These are phyloP conservation scores for Chalciporus piperatoides DNA, from an alignment of 1,284 basidiomycete species.

Conservation along the genomic window DNA sequence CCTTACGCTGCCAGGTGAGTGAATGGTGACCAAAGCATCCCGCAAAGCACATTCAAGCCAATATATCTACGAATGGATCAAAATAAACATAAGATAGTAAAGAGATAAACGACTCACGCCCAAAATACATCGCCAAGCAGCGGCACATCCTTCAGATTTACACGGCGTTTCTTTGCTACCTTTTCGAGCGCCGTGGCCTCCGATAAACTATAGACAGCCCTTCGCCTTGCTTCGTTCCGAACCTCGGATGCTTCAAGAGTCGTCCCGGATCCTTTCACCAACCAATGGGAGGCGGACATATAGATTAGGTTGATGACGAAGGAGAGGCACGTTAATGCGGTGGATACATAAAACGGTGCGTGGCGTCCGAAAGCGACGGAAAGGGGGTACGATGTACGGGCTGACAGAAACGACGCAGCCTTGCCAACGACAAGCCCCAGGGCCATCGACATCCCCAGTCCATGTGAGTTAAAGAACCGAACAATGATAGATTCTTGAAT, in stretches of 20 bases:
- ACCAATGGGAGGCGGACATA: constrained; percentile 58
- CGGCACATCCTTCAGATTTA: constrained; percentile 56
- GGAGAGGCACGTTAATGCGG: constrained; percentile 57
- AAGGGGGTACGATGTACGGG: constrained; percentile 71
- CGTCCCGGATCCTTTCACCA: constrained; percentile 54
- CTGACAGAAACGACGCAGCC: constrained; percentile 69
- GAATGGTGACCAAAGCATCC: constrained; percentile 77
- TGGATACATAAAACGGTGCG: constrained; percentile 73
- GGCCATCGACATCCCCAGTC: constrained; percentile 75
- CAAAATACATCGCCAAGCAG: constrained; percentile 77
- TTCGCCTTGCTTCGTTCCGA: constrained; percentile 46
- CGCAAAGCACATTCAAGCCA: constrained; percentile 67
- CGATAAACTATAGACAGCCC: constrained; percentile 42
- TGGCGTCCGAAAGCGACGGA: constrained; percentile 63
- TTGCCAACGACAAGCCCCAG: constrained; percentile 78
- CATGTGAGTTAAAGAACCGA: constrained; percentile 72
- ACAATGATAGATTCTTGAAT: constrained; percentile 79
- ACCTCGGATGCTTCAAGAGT: constrained; percentile 64
- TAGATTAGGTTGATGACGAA: constrained; percentile 68
- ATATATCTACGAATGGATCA: constrained; percentile 51
- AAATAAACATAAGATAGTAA: background rate
- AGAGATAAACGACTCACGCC: constrained; percentile 51
- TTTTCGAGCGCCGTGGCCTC: constrained; percentile 63
- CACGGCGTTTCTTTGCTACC: constrained; percentile 60
- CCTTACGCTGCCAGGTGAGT: constrained; percentile 71